Evolutionary conservation across 768 basidiomycete species (phyloP).

Genomic region (Stropharia rugosoannulata): DNA sequence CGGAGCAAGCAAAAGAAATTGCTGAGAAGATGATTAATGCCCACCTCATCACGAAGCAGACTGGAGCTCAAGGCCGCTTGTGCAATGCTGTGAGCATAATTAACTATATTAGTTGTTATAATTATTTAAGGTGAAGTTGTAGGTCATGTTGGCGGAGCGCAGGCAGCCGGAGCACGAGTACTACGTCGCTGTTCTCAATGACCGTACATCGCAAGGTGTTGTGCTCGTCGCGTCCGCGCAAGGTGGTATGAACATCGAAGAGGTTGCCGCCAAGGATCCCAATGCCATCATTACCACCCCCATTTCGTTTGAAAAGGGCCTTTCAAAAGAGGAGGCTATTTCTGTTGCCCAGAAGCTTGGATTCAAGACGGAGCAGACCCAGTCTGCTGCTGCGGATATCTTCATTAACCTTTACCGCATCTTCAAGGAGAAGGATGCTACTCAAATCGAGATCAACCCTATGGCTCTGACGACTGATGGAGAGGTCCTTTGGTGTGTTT

Average conservation of each 20-base stretch:
- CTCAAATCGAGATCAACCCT: slow-evolving; percentile 99
- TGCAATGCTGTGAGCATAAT: slow-evolving; percentile 83
- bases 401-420: slow-evolving; percentile 94
- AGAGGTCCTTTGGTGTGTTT: slow-evolving; percentile 81
- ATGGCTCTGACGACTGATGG: slow-evolving; percentile 92
- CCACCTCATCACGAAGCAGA: slow-evolving; percentile 98
- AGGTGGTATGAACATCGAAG: slow-evolving; percentile 99
- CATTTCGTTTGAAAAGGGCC: slow-evolving; percentile 80
- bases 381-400: slow-evolving; percentile 86
- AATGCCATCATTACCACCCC: slow-evolving; percentile 93
- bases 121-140: not conserved
- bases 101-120: not conserved
- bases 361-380: slow-evolving; percentile 69
- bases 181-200: slow-evolving; percentile 96
- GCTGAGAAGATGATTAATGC: slow-evolving; percentile 93
- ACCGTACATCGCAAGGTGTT: slow-evolving; percentile 84
- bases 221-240: slow-evolving; percentile 93
- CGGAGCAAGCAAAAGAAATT: slow-evolving; percentile 83
- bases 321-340: slow-evolving; percentile 70
- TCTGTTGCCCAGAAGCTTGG: slow-evolving; percentile 88
- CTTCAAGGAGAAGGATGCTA: slow-evolving; percentile 99
- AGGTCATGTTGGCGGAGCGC: slow-evolving; percentile 99
- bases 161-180: slow-evolving; percentile 94
- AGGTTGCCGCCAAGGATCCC: slow-evolving; percentile 96
- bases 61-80: slow-evolving; percentile 85